These are phyloP conservation scores for Tetrapisispora namnaoensis DNA, from an alignment of 805 yeast genomes.

Conservation along the genomic window DNA sequence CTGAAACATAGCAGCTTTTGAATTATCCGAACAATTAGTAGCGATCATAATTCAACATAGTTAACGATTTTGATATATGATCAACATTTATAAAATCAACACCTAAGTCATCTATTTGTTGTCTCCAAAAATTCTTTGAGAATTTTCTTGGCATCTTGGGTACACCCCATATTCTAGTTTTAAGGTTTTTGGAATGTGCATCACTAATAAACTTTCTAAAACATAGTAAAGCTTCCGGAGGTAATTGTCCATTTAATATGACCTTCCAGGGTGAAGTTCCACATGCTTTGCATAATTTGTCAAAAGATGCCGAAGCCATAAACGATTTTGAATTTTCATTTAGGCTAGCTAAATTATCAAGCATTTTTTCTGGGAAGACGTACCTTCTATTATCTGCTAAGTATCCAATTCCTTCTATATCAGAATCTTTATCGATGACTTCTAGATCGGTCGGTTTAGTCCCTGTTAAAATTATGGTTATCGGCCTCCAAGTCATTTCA, in stretches of 20 bases:
- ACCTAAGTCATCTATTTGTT: slow-evolving; percentile 34
- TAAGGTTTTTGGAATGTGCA: slow-evolving; percentile 44
- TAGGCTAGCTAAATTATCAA: slow-evolving; percentile 21
- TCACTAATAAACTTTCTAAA: slow-evolving; percentile 20
- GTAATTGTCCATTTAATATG: slow-evolving; percentile 9
- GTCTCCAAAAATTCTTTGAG: slow-evolving; percentile 36
- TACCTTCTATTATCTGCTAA: slow-evolving; percentile 18
- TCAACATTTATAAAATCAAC: slow-evolving; percentile 54
- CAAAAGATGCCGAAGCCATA: slow-evolving; percentile 38
- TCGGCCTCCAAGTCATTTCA: slow-evolving; percentile 39
- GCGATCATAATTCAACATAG: neutral
- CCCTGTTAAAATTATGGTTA: slow-evolving; percentile 59
- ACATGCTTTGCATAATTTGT: slow-evolving; percentile 13
- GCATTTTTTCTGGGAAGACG: slow-evolving; percentile 40
- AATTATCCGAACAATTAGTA: neutral
- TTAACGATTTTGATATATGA: slow-evolving; percentile 29
- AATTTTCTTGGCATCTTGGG: slow-evolving; percentile 47
- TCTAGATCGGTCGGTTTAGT: slow-evolving; percentile 36
- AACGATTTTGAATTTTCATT: slow-evolving; percentile 14
- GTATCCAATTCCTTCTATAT: neutral
- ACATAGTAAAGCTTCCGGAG: slow-evolving; percentile 11
- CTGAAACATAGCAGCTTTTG: neutral
- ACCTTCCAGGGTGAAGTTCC: slow-evolving; percentile 5
- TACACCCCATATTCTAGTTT: slow-evolving; percentile 63
- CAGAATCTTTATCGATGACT: neutral